Evolutionary conservation across 169 alveolate species (phyloP).

Genomic region (Theileria luwenshuni): DNA sequence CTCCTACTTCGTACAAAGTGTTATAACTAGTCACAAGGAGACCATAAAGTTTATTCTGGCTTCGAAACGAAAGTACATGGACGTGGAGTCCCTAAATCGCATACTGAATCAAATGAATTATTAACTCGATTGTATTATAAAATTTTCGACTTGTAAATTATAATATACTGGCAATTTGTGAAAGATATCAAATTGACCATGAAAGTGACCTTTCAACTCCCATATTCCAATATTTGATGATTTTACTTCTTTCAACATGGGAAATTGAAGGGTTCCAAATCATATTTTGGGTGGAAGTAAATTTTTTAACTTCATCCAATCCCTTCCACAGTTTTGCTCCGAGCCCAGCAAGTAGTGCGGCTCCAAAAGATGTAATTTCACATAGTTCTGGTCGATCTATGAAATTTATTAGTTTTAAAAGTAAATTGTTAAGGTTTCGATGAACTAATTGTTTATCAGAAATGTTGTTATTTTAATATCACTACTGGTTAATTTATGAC

Average conservation of each 20-base stretch:
- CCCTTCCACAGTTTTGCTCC: slow-evolving; percentile 76
- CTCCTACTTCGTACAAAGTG: too few species aligned
- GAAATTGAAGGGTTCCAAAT: slow-evolving; percentile 67
- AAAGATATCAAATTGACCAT: slow-evolving; percentile 22
- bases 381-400: slow-evolving; percentile 59
- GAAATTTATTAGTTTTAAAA: not conserved
- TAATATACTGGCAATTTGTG: too few species aligned
- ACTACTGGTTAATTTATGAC: too few species aligned
- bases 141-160: too few species aligned
- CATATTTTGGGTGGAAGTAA: slow-evolving; percentile 32
- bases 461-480: too few species aligned
- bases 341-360: slow-evolving; percentile 89
- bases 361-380: slow-evolving; percentile 88
- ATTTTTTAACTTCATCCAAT: slow-evolving; percentile 65
- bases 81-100: not conserved
- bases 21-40: too few species aligned
- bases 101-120: not conserved
- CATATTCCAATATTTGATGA: slow-evolving; percentile 71
- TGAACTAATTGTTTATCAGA: too few species aligned
- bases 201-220: slow-evolving; percentile 73
- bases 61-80: not conserved
- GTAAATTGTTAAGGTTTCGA: not conserved
- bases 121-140: too few species aligned
- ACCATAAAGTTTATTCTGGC: not conserved
- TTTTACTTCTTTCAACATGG: slow-evolving; percentile 45